Base-by-base conservation (phyloP, 1,284 basidiomycete species). In the Tilletia walkeri region DNA sequence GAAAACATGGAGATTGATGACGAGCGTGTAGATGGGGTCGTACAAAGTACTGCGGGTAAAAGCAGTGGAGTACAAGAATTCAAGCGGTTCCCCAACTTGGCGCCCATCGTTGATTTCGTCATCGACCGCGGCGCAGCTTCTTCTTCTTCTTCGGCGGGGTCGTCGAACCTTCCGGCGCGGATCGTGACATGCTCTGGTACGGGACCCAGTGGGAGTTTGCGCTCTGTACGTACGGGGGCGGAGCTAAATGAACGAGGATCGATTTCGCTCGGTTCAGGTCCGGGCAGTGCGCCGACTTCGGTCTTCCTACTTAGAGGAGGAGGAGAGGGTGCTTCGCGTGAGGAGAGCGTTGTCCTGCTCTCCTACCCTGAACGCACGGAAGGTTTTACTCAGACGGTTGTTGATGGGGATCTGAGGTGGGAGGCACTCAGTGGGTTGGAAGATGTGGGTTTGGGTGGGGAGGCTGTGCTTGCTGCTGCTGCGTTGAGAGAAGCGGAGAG, bases 111-210 rank as follows among this genome's bases (percentile, higher is more conserved):
- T 73, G 95, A 98, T 82, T 92, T 94, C 39, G 84, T 92, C 1
- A 90, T 91, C 5, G 90, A 94, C 80, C 86, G 87, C 3, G 92
- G 93, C 67, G 88, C 88, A 0, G 90, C 88, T 70, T 77, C 73
- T 12, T 66, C 71, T 14, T 34, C 56, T 30, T 20, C 56, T 30
- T 67, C 50, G 24, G 68, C 75, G 65, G 68, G 59, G 56, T 67
- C 39, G 63, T 66, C 69, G 50, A 68, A 71, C n/a, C 68, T 74
- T 7, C 79, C 92, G 90, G 88, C 88, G 14, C 90, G 94, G 80
- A 88, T 97, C 63, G 89, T 98, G 2, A 92, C 94, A 0, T 94
- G 93, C 74, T 95, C 94, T 2, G 95, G 95, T 1, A 91, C 90
- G 0, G 88, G 88, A 20, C 93, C 89, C 72, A 88, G 89, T 0